Base-by-base conservation (phyloP, 129 eudicot genomes). In the Tagetes erecta region DNA sequence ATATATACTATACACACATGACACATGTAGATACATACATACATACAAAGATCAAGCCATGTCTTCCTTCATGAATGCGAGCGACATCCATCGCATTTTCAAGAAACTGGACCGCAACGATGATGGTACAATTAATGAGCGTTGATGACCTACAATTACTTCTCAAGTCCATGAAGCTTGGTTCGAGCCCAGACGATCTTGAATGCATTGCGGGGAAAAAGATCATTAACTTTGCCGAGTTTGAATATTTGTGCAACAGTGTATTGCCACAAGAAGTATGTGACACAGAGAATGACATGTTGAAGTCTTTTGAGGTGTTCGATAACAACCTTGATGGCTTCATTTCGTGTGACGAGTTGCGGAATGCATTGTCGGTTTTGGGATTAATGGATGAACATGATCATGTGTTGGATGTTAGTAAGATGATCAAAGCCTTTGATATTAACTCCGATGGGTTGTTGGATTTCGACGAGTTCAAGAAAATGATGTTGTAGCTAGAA, bases 261-360 rank as follows among this genome's bases (percentile, higher is more conserved):
- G 53, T 67, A 34, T 60, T 50, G 9, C 40, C 39, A 64, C 53
- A 20, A 6, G 37, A 36, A 45, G 68, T 63, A 5, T 39, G 63
- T 9, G 44, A 68, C 8, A 8, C 59, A 31, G 88, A 85, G 40
- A 47, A 36, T n/a, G 86, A 81, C 46, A 72, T 86, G 31, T 5
- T 68, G 0, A 45, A 80, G 74, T 84, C 94, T 5, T 85, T 85
- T 52, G 73, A 83, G 76, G 87, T 87, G n/a, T 87, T 84, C 73
- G 93, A 87, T 74, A 20, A 70, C 56, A 80, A 87, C 67, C 81
- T 82, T 2, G 92, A 87, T 71, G 89, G 92, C 9, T 74, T 76
- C 55, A 84, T 87, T 13, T 82, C 89, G 0, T 36, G 84, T 64
- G 88, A 52, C 8, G 89, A 87, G 86, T 71, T 87, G 44, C 70